A percentile compares a stretch with the other conserved stretches of the same genome.
These are phyloP conservation scores for Penicillium sp. DNA, from an alignment of 2,329 filamentous ascomycete genomes.

Conservation along the genomic window DNA sequence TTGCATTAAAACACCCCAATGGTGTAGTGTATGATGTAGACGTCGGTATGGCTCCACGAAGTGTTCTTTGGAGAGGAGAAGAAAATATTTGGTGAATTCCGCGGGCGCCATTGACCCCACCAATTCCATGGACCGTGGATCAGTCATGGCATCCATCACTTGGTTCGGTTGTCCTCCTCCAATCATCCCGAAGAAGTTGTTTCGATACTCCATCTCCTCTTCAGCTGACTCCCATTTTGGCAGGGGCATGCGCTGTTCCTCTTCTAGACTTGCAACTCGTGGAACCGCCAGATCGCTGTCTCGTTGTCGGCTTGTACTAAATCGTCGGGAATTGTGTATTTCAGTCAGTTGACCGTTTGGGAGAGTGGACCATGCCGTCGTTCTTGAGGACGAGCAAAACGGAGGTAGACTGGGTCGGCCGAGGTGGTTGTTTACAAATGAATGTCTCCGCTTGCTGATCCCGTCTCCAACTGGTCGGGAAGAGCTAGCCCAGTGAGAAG, in stretches of 20 bases:
- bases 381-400: neutral
- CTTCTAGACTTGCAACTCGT: neutral
- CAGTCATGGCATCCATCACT: conserved; percentile 36
- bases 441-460: conserved; percentile 9
- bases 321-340: neutral
- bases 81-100: conserved; percentile 62
- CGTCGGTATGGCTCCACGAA: conserved; percentile 48
- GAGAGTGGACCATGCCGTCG: neutral
- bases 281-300: conserved; percentile 1
- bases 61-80: conserved; percentile 57
- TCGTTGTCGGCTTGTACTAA: conserved; percentile 3
- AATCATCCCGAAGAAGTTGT: conserved; percentile 29
- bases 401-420: conserved; percentile 4
- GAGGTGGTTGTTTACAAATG: neutral
- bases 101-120: conserved; percentile 48
- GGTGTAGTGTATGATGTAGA: conserved; percentile 51
- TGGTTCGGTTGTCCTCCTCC: conserved; percentile 41
- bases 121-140: conserved; percentile 30
- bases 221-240: conserved; percentile 12
- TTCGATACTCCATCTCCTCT: conserved; percentile 13
- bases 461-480: conserved; percentile 23
- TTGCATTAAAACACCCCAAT: conserved; percentile 45
- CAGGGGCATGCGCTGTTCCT: neutral
- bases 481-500: conserved; percentile 28
- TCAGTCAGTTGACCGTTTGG: neutral